These are phyloP conservation scores for Beauveria sp. DNA, from an alignment of 2,329 filamentous ascomycete species.

Conservation along the genomic window DNA sequence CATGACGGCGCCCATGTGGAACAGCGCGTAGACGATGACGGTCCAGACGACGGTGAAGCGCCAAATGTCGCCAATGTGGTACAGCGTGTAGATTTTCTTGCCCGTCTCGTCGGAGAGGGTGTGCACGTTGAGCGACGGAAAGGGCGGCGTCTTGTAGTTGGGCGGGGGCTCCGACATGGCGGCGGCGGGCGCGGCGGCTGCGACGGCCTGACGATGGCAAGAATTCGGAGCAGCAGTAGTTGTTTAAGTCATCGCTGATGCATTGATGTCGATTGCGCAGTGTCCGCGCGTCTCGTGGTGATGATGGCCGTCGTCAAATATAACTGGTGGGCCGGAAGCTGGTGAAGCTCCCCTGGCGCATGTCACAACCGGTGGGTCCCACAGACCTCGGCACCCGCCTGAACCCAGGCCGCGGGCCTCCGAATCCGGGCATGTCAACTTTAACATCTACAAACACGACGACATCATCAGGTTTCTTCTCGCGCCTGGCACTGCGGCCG, in stretches of 20 bases:
- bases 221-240: not conserved
- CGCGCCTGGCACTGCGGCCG: not conserved
- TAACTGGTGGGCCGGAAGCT: not conserved
- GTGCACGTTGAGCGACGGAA: slow-evolving; percentile 78
- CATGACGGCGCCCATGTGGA: slow-evolving; percentile 63
- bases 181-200: not conserved
- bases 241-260: not conserved
- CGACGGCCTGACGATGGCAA: not conserved
- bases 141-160: slow-evolving; percentile 59
- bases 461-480: not conserved
- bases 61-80: slow-evolving; percentile 71
- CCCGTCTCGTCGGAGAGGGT: slow-evolving; percentile 35
- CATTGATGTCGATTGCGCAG: not conserved
- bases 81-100: slow-evolving; percentile 52
- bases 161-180: slow-evolving; percentile 31
- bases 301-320: not conserved
- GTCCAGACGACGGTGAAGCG: slow-evolving; percentile 86
- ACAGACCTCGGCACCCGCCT: slow-evolving; percentile 4
- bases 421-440: not conserved
- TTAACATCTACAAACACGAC: slow-evolving; percentile 1
- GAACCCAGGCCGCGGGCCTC: not conserved
- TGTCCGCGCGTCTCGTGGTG: not conserved
- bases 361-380: not conserved
- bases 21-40: slow-evolving; percentile 65
- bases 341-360: slow-evolving; percentile 2